Evolutionary conservation across 164 flowering plant species (phyloP).

Genomic region (Dillenia turbinata): DNA sequence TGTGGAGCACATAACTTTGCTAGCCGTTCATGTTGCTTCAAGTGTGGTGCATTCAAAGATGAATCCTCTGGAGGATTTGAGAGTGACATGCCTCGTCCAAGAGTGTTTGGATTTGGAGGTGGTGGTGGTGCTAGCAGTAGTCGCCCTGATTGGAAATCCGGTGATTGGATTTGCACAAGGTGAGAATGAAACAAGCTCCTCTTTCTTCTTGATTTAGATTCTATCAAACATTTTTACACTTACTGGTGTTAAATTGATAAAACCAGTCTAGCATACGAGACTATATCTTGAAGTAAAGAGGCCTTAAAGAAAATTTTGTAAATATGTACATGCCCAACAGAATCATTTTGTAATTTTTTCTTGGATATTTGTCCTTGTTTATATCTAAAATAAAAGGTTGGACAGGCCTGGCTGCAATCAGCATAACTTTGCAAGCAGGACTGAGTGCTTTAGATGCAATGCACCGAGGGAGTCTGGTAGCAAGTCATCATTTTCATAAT

Average conservation of each 20-base stretch:
- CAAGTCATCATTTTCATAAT: constrained; percentile 35
- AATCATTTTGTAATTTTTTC: no score
- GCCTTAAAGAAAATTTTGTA: no score
- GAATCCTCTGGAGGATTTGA: constrained; percentile 41
- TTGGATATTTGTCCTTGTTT: no score
- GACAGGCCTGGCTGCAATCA: constrained; percentile 88
- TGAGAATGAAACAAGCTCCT: constrained; percentile 6
- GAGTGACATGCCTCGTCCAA: constrained; percentile 6
- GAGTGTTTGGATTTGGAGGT: constrained; percentile 26
- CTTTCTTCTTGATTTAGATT: no score
- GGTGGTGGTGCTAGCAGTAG: constrained; percentile 14
- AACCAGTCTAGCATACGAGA: no score
- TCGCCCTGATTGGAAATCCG: constrained; percentile 86
- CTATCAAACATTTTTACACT: no score
- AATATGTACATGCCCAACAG: no score
- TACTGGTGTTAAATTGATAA: no score
- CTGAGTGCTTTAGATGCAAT: constrained; percentile 94
- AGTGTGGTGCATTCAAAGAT: constrained; percentile 87
- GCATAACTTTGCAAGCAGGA: constrained; percentile 97
- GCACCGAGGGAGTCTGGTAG: constrained; percentile 72
- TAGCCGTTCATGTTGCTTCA: constrained; percentile 97
- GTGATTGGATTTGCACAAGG: constrained; percentile 98
- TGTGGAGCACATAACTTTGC: constrained; percentile 98
- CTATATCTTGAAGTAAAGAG: no score
- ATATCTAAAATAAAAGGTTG: no score